Evolutionary conservation across 139 green algal genomes (phyloP), one percentile per base, ranked within the genome.

Genomic region (Haematococcus lacustris): DNA sequence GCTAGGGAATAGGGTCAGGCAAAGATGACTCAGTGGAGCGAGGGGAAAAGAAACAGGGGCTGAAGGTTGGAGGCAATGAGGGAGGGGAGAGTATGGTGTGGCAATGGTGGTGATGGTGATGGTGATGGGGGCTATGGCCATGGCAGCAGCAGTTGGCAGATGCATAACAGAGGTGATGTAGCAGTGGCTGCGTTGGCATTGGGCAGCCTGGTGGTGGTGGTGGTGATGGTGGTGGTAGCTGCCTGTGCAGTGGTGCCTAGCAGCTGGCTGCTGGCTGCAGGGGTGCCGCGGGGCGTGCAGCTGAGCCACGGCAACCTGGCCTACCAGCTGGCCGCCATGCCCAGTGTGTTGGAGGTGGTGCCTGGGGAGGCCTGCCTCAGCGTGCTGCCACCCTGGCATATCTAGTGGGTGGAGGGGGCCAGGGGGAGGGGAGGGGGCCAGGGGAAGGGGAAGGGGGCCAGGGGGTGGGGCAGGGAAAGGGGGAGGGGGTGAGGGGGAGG

Each of bases 331-430:
- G 63, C 80, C 17, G 82, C 85, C 71, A 72, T 93, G 39, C 57
- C 64, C 23, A 40, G 81, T 74, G 91, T 93, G 66, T 21, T 96
- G 17, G 17, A 78, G 5, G 71, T 90, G 0, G 3, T 57, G 21
- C 57, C 84, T 3, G 83, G 85, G 3, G 74, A 94, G 30, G 76
- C 62, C 2, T 76, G 83, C 9, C 80, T 98, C 51, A 88, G 71
- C 47, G 80, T 98, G 71, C 85, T 98, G 79, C 94, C 93, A 26
- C 89, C 93, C 2, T 98, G 93, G 93, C 93, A 98, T 82, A 95
- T 98, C 79, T 97, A 97, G 59, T 69, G 88, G 93, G 83, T 82
- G 35, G 81, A 81, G 28, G 61, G n/a, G 21, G 32, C 3, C 47
- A n/a, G 47, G 17, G 21, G 13, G 17, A n/a, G 47, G 47, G 47